Evolutionary conservation across 331 rosid genomes (phyloP), one percentile per base, ranked within the genome.

Genomic region (Stylosanthes scabra): DNA sequence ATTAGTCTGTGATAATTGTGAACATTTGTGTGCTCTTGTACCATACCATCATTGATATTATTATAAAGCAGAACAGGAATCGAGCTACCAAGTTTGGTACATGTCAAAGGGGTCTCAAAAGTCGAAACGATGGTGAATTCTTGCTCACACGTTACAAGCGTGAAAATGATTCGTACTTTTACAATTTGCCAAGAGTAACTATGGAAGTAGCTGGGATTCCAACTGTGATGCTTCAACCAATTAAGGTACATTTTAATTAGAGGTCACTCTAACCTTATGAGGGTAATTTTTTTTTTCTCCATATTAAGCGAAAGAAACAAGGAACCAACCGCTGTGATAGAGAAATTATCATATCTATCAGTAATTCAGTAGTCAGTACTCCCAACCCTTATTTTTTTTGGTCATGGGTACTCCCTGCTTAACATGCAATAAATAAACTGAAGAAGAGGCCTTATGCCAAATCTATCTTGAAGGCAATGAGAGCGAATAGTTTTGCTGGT

Each of bases 131-230:
- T 31, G 9, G 42, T 11, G 41, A 25, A 7, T 9, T 15, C 45
- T 59, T 59, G 15, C 2, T 29, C 41, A 12, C 40, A 25, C 52
- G 13, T 16, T 20, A 11, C 12, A 8, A 20, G 9, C 15, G 9
- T 9, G 45, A 58, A 29, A n/a, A 11, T 42, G 64, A 44, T 27
- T 71, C 6, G 46, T 29, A 28, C 16, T 46, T 40, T 39, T 16
- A 34, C 63, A 11, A 15, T 25, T 8, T 42, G 44, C 14, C 8
- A 28, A n/a, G 47, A 25, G 29, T 70, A 31, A 11, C 42, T 66
- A 12, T 13, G 13, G 44, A 34, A 34, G 60, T 45, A 72, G 54
- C 52, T 49, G 51, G 70, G 51, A 59, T 72, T 50, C 39, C 63
- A 63, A 39, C 55, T 63, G 50, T 50, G 45, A 73, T 49, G 63